Conservation (phyloP, 331 rosid species). For the Malus hybrid region DNA sequence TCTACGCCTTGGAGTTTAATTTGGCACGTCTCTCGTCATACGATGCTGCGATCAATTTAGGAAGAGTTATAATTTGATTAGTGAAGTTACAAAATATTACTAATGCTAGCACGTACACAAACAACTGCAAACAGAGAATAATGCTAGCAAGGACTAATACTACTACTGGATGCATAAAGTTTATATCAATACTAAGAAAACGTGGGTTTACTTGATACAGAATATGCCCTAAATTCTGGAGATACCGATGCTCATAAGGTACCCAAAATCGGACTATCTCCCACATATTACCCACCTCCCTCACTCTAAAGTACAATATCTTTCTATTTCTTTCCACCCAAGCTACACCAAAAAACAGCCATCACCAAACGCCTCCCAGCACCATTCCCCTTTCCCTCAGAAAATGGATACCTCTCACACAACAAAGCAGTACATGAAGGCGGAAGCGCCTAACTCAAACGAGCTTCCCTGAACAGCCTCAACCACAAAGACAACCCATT, state of each 20-base stretch:
- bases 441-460: background rate
- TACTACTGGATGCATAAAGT: too few relatives aligned
- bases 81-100: too few relatives aligned
- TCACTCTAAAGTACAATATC: background rate
- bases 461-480: background rate
- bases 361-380: background rate
- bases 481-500: background rate
- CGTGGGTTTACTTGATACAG: background rate
- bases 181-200: background rate
- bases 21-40: slow-evolving; percentile 78
- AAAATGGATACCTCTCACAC: too few relatives aligned
- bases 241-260: background rate
- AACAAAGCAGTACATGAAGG: background rate
- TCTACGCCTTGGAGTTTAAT: slow-evolving; percentile 34
- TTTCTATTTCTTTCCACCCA: background rate
- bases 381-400: background rate
- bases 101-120: background rate
- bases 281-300: background rate
- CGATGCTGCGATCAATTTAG: slow-evolving; percentile 56
- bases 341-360: background rate
- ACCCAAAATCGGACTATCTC: background rate
- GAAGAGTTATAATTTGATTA: background rate
- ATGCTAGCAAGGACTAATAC: background rate
- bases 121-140: background rate
- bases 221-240: background rate